Percentiles rank a stretch among this genome's conserved stretches.
Evolutionary conservation across 2,329 filamentous ascomycete species (phyloP).

Genomic region (Ilyonectria destructans): DNA sequence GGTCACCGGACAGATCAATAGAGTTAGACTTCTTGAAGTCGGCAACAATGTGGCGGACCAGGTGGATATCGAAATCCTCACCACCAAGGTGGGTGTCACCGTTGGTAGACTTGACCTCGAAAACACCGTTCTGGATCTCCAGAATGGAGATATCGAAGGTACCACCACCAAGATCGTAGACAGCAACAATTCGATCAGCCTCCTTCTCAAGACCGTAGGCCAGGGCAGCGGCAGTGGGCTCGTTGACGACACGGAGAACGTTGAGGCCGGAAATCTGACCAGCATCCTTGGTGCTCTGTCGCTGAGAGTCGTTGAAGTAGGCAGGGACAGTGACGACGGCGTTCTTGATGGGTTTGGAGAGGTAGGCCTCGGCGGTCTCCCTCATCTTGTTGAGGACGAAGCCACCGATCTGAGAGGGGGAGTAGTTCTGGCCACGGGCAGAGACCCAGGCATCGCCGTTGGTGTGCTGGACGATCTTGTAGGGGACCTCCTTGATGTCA

Average conservation of each 20-base stretch:
- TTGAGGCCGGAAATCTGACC: constrained; percentile 97
- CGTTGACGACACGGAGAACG: constrained; percentile 97
- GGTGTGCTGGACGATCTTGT: constrained; percentile 98
- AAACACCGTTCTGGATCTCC: constrained; percentile 97
- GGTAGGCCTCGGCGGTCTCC: constrained; percentile 96
- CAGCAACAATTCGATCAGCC: constrained; percentile 88
- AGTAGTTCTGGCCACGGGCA: constrained; percentile 95
- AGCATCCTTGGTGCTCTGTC: constrained; percentile 98
- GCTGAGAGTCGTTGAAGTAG: constrained; percentile 99
- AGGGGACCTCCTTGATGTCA: constrained; percentile 97
- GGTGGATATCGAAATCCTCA: constrained; percentile 96
- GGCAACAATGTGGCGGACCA: constrained; percentile 93
- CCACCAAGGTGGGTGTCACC: constrained; percentile 98
- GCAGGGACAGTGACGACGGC: constrained; percentile 97
- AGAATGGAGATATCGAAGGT: constrained; percentile 99
- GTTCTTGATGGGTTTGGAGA: constrained; percentile 93
- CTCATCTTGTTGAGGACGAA: constrained; percentile 99
- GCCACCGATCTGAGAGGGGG: constrained; percentile 97
- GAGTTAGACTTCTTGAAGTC: constrained; percentile 97
- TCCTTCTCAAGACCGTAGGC: constrained; percentile 98
- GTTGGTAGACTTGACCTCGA: constrained; percentile 99
- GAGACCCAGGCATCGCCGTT: constrained; percentile 98
- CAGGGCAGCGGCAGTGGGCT: constrained; percentile 95
- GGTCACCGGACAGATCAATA: constrained; percentile 91
- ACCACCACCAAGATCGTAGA: constrained; percentile 98